A percentile compares a stretch with the other conserved stretches of the same genome.
Conservation (phyloP, 306 rosid species). For the Malus asiatica region DNA sequence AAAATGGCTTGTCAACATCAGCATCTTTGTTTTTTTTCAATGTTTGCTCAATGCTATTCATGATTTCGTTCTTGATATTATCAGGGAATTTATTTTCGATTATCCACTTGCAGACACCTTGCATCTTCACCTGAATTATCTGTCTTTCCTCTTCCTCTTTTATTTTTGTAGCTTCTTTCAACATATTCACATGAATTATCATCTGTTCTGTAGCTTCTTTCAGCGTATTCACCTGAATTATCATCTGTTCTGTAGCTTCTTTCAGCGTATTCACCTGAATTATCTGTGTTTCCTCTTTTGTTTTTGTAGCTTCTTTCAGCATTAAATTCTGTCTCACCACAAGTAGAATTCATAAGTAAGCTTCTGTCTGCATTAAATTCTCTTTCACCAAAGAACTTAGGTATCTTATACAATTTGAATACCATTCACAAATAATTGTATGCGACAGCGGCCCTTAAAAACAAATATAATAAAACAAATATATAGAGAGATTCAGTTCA, state of each 20-base stretch:
- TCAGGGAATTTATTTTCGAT: conserved; percentile 1
- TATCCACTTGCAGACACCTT: conserved; percentile 13
- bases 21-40: conserved; percentile 15
- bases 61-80: conserved; percentile 4
- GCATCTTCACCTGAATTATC: conserved; percentile 14
- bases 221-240: conserved; percentile 5
- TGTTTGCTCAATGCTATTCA: neutral
- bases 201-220: too few species aligned
- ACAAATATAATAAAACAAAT: too few species aligned
- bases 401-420: too few species aligned
- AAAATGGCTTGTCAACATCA: conserved; percentile 22
- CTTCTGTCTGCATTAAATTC: too few species aligned
- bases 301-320: neutral
- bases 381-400: too few species aligned
- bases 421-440: too few species aligned
- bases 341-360: too few species aligned
- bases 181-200: too few species aligned
- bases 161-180: too few species aligned
- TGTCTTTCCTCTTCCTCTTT: conserved; percentile 26
- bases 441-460: too few species aligned
- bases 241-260: neutral
- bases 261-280: too few species aligned
- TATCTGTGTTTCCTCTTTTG: too few species aligned
- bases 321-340: neutral
- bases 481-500: neutral